Evolutionary conservation across 2,329 filamentous ascomycete species (phyloP), one percentile per base, ranked within the genome.

Genomic region (Penicillium sp.): DNA sequence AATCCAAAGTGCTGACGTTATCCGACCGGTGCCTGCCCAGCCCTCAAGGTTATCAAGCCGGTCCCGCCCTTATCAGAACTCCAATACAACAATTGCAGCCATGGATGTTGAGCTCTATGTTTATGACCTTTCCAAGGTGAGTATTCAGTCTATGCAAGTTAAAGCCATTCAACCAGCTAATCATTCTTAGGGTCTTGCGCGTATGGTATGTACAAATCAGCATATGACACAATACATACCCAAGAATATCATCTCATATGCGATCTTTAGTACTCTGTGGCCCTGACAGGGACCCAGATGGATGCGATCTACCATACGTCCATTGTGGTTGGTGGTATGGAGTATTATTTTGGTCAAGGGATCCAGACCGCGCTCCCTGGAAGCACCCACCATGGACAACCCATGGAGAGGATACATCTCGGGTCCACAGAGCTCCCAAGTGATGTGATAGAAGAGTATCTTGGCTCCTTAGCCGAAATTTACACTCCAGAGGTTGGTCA

Each of bases 271-370:
- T 83, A 86, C 71, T 86, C 83, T 13, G 72, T 71, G 49, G 77
- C 82, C 48, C 78, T 90, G 46, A 82, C 88, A 5, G 87, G 87
- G 1, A 84, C 82, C 1, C 86, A 89, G 52, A 90, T 97, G 49
- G 93, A 98, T 73, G 95, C 95, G 53, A 86, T 99, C 52, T 98
- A 98, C 66, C 95, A 99, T 73, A 98, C 95, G 0, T 91, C 93
- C 0, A 87, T 99, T 53, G 88, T 96, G 43, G 81, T 98, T 39
- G 84, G 87, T 52, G 87, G 88, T n/a, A 83, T 89, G 50, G 95
- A 99, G 75, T 97, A 96, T 73, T 86, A 93, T 67, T 98, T 93
- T 65, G 93, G 96, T 58, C 87, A 90, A 54, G 91, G 91, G 54
- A 89, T 98, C 52, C 90, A 96, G 67, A 87, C 87, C 53, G 91